Conservation (phyloP, 2,329 filamentous ascomycete genomes). For the Phoma sp. region DNA sequence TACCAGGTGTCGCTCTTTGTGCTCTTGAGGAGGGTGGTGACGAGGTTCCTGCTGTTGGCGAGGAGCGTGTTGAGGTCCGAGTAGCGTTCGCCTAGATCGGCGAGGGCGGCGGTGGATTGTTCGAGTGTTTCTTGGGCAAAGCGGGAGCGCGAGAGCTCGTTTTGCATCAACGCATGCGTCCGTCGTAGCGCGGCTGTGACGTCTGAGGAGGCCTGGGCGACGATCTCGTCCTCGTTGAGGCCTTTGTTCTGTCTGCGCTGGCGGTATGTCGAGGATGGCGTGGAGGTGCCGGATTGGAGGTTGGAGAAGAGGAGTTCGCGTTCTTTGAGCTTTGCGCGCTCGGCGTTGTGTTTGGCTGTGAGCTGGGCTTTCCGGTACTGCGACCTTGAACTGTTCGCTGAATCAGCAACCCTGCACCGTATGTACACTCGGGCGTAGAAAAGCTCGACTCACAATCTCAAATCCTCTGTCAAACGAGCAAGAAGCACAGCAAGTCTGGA, state of each 20-base stretch:
- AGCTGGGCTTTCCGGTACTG: constrained; percentile 84
- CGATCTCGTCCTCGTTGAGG: constrained; percentile 72
- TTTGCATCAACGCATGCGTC: constrained; percentile 84
- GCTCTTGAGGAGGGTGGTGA: constrained; percentile 79
- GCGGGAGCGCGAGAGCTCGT: constrained; percentile 82
- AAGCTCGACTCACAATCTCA: constrained; percentile 67
- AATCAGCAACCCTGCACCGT: no score
- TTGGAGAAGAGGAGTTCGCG: constrained; percentile 75
- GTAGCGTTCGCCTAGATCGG: constrained; percentile 81
- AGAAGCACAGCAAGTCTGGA: constrained; percentile 70
- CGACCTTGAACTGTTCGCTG: constrained; percentile 58
- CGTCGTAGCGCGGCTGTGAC: constrained; percentile 83
- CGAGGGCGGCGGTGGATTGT: constrained; percentile 82
- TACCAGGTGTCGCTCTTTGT: constrained; percentile 99
- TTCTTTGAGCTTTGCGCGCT: constrained; percentile 75
- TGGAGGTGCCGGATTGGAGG: constrained; percentile 56
- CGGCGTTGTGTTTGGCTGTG: constrained; percentile 74
- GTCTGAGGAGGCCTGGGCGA: constrained; percentile 77
- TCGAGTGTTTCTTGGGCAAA: constrained; percentile 90
- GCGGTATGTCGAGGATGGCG: constrained; percentile 44
- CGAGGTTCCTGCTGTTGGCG: constrained; percentile 72
- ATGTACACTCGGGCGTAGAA: background rate
- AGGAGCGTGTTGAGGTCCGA: constrained; percentile 78
- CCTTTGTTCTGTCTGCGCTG: constrained; percentile 53
- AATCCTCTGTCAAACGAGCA: constrained; percentile 70